Evolutionary conservation across 805 yeast species (phyloP), one percentile per base, ranked within the genome.

Genomic region (Lachancea sp.): DNA sequence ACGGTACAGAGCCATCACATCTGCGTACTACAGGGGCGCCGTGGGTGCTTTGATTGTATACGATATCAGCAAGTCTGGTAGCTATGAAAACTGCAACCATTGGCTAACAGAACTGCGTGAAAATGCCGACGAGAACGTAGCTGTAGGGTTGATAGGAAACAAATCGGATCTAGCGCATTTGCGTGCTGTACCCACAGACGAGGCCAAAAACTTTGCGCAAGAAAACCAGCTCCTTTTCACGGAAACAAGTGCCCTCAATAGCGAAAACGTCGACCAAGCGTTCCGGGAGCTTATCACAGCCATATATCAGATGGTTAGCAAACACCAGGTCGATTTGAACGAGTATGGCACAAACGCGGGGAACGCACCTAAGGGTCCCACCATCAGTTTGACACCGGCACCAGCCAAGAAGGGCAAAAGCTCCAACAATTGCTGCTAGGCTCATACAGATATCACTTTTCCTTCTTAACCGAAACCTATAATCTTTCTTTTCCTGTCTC

Each of bases 21-120:
- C 93, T 46, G 98, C 98, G 5, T 91, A 91, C 70, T 91, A 91
- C 67, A 78, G 99, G 63, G 99, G 98, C 35, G 98, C 99, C 1
- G 96, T 90, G 44, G 99, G 99, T 49, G 98, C 98, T 3, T 75
- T 91, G 58, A 84, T 91, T 47, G 95, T 91, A 52, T 91, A 91
- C 68, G 99, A 91, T 70, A 91, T 91, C 59, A 80, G 96, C 49
- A 91, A 91, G 72, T 78, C 90, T 12, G 89, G 83, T 60, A 77
- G 88, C 42, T 89, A 88, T 66, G 95, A 85, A 63, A 79, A 82
- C 52, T 89, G 90, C 50, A 77, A 83, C 36, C 83, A 88, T 65
- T 90, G 96, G 93, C 68, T 93, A 68, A 82, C 90, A 67, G 91
- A 91, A 70, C 75, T 93, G 73, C 78, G 83, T 72, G 88, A 85